Conservation (phyloP, 2,329 filamentous ascomycete genomes). For the Huntiella moniliformis region DNA sequence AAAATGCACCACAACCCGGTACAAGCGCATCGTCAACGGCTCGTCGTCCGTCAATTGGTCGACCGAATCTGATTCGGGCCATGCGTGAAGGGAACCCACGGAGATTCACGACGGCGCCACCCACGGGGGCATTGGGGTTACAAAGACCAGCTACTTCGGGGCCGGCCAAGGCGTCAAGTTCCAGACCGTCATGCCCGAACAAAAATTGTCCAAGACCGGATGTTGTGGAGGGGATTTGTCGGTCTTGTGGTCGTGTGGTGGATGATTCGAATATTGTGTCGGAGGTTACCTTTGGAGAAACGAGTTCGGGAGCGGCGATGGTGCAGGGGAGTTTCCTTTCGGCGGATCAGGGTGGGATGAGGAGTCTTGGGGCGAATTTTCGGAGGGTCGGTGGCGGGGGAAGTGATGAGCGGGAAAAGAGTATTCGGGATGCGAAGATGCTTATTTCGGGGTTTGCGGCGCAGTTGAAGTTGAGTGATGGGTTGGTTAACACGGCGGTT, state of each 20-base stretch:
- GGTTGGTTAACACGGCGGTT: slow-evolving; percentile 44
- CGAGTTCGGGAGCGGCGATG: slow-evolving; percentile 63
- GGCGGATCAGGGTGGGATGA: slow-evolving; percentile 66
- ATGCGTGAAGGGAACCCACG: slow-evolving; percentile 23
- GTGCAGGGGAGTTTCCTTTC: slow-evolving; percentile 81
- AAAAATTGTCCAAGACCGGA: slow-evolving; percentile 41
- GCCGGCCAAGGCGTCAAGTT: too few species aligned
- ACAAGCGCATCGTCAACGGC: background rate
- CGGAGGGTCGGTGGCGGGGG: slow-evolving; percentile 32
- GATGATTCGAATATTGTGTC: slow-evolving; percentile 79
- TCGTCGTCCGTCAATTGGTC: slow-evolving; percentile 18
- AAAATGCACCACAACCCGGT: slow-evolving; percentile 15
- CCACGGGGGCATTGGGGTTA: too few species aligned
- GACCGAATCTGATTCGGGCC: slow-evolving; percentile 30
- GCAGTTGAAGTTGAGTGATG: slow-evolving; percentile 40
- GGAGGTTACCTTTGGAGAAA: slow-evolving; percentile 83
- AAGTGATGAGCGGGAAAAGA: slow-evolving; percentile 38
- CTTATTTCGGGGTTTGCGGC: slow-evolving; percentile 44
- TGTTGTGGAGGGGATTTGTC: slow-evolving; percentile 52
- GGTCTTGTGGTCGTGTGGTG: slow-evolving; percentile 67
- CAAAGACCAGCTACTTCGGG: too few species aligned
- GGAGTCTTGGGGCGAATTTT: slow-evolving; percentile 44
- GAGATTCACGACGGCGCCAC: too few species aligned
- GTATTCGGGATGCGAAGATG: slow-evolving; percentile 36
- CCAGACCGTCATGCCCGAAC: slow-evolving; percentile 31